Conservation (phyloP, 805 yeast genomes). For the Ogataea trehalophila region DNA sequence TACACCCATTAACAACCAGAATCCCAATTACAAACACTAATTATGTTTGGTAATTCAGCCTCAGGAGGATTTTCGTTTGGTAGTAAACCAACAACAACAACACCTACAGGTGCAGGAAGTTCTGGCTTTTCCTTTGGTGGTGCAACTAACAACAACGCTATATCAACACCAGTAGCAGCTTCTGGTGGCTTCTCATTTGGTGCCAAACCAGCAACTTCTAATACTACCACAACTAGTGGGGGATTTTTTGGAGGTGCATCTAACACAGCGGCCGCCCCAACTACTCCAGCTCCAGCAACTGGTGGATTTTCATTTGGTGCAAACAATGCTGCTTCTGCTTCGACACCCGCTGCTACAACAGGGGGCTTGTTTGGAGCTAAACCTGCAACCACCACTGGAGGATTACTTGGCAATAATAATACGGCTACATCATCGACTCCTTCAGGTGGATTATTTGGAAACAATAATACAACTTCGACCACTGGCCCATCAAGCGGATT, state of each 20-base stretch:
- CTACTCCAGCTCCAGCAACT: background rate
- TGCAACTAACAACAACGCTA: conserved; percentile 1
- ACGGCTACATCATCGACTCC: too few relatives aligned
- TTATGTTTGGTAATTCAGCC: background rate
- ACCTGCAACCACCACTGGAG: conserved; percentile 13
- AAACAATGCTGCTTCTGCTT: background rate
- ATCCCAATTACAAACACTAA: background rate
- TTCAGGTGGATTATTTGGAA: conserved; percentile 17
- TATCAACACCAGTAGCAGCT: conserved; percentile 3
- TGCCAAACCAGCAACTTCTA: conserved; percentile 7
- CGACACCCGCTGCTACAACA: conserved; percentile 5
- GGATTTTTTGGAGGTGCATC: conserved; percentile 10
- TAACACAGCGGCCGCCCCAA: background rate
- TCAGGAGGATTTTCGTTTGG: conserved; percentile 13
- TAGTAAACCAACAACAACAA: conserved; percentile 6
- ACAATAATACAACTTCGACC: conserved; percentile 2
- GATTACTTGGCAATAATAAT: conserved; percentile 10
- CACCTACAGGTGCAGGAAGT: conserved; percentile 4
- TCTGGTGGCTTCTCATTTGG: conserved; percentile 12
- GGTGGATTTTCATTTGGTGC: conserved; percentile 4
- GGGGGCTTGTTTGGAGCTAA: conserved; percentile 2
- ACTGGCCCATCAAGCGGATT: conserved; percentile 22
- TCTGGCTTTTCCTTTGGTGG: conserved; percentile 8
- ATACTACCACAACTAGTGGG: conserved; percentile 4
- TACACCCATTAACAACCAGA: conserved; percentile 5